Conservation (phyloP, 768 basidiomycete genomes). For the Suillus brevipes region DNA sequence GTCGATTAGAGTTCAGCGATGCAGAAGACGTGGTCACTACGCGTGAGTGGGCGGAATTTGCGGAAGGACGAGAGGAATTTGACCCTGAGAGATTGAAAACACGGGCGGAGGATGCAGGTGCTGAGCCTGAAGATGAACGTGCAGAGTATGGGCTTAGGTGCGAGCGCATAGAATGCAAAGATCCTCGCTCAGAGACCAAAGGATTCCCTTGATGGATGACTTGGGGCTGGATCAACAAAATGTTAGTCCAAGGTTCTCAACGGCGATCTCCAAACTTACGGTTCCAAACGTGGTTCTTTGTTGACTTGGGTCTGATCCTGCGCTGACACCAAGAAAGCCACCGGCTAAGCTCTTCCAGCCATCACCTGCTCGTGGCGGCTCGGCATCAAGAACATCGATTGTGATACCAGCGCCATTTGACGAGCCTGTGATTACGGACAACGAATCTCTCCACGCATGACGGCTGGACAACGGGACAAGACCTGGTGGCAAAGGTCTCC, state of each 20-base stretch:
- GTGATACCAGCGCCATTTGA: slow-evolving; percentile 36
- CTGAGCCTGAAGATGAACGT: slow-evolving; percentile 52
- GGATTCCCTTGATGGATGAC: slow-evolving; percentile 42
- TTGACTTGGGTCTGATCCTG: slow-evolving; percentile 27
- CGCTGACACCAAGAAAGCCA: slow-evolving; percentile 22
- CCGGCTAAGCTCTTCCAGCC: slow-evolving; percentile 60
- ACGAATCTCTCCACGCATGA: slow-evolving; percentile 37
- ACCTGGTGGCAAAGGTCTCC: slow-evolving; percentile 38
- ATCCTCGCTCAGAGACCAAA: slow-evolving; percentile 60
- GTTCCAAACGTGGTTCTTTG: slow-evolving; percentile 62
- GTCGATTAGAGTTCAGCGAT: slow-evolving; percentile 46
- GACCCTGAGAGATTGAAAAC: slow-evolving; percentile 49
- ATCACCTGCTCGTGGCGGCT: slow-evolving; percentile 60
- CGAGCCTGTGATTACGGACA: slow-evolving; percentile 32
- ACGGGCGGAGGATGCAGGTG: slow-evolving; percentile 46
- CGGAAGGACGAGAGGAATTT: slow-evolving; percentile 54
- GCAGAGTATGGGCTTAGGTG: slow-evolving; percentile 48
- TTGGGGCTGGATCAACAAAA: slow-evolving; percentile 37
- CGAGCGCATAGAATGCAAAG: slow-evolving; percentile 64
- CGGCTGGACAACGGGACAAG: slow-evolving; percentile 31
- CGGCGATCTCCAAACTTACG: slow-evolving; percentile 39
- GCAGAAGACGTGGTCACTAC: slow-evolving; percentile 36
- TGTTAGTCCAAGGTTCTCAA: slow-evolving; percentile 18
- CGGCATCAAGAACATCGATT: slow-evolving; percentile 68
- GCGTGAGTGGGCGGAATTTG: slow-evolving; percentile 34